A percentile compares a stretch with the other conserved stretches of the same genome.
These are phyloP conservation scores for Hypoxylon sp. DNA, from an alignment of 2,329 filamentous ascomycete genomes.

Conservation along the genomic window DNA sequence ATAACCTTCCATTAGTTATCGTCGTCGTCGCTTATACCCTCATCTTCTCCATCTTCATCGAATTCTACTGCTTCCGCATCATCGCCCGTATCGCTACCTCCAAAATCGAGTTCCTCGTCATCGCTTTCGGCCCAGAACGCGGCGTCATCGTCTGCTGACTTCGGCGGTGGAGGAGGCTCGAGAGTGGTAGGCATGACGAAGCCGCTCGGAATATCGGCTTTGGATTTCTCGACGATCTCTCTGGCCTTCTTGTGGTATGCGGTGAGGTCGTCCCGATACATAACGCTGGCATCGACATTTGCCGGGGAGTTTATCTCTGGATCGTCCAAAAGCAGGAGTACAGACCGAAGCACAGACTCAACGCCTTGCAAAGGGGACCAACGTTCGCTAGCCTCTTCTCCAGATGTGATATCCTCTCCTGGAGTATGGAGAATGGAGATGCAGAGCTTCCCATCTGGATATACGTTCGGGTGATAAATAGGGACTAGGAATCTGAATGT, in stretches of 20 bases:
- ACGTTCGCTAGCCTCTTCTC: constrained; percentile 88
- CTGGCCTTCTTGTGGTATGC: constrained; percentile 78
- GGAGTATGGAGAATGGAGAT: constrained; percentile 96
- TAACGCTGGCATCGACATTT: constrained; percentile 92
- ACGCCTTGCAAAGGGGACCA: constrained; percentile 96
- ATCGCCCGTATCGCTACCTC: constrained; percentile 75
- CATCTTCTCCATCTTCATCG: constrained; percentile 67
- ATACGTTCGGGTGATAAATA: constrained; percentile 94
- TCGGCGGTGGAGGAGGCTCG: constrained; percentile 70
- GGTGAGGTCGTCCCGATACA: constrained; percentile 80
- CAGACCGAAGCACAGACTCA: constrained; percentile 93
- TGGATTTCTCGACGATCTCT: constrained; percentile 78
- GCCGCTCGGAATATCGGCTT: constrained; percentile 81
- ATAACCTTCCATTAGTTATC: constrained; percentile 52
- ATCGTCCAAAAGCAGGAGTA: constrained; percentile 91
- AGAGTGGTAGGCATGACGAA: constrained; percentile 86
- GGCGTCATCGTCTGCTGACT: constrained; percentile 77
- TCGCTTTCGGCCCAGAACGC: constrained; percentile 87
- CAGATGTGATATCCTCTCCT: constrained; percentile 92
- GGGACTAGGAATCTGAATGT: constrained; percentile 85
- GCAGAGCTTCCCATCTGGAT: constrained; percentile 89
- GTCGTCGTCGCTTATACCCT: constrained; percentile 68
- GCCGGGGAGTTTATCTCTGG: constrained; percentile 94
- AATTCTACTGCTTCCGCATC: constrained; percentile 73
- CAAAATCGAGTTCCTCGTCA: constrained; percentile 82